phyloP scores from a whole-genome alignment of 495 filamentous ascomycete species.

The Trichoderma virens region DNA sequence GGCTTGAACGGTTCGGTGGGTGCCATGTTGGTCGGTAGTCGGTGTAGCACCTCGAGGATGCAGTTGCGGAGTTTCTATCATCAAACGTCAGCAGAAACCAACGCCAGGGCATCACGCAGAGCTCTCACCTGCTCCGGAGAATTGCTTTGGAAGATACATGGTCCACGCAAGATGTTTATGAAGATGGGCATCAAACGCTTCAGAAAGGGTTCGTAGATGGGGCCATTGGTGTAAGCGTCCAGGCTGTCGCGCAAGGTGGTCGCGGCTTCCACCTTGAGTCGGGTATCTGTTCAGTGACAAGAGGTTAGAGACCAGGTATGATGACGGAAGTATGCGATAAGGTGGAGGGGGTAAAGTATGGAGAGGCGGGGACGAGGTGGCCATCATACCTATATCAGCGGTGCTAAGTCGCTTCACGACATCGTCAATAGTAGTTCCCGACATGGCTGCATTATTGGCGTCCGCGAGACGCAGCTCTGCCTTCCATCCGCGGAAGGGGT shows the following conservation, averaged over 20 bases:
- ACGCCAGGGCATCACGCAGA: not conserved
- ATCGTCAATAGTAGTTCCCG: conserved; percentile 43
- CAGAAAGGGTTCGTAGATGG: conserved; percentile 66
- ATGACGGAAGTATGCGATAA: not conserved
- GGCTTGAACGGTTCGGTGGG: conserved; percentile 75
- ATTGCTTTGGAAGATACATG: conserved; percentile 83
- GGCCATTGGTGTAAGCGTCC: conserved; percentile 53
- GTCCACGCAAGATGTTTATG: conserved; percentile 72
- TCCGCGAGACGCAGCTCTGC: conserved; percentile 13
- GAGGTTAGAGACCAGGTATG: conserved; percentile 12
- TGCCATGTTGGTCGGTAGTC: conserved; percentile 61
- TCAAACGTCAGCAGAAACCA: conserved; percentile 13
- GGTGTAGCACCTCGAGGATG: conserved; percentile 88
- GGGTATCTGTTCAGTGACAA: conserved; percentile 49
- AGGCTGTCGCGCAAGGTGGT: conserved; percentile 77
- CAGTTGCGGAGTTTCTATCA: conserved; percentile 79
- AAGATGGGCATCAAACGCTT: conserved; percentile 85
- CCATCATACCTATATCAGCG: conserved; percentile 40
- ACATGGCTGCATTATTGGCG: conserved; percentile 39
- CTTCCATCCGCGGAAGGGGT: conserved; percentile 10
- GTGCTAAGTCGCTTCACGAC: conserved; percentile 45
- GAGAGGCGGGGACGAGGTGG: not conserved
- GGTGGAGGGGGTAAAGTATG: not conserved
- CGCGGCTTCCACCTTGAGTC: conserved; percentile 66
- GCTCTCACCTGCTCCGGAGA: conserved; percentile 66